A percentile compares a stretch with the other conserved stretches of the same genome.
Conservation (phyloP, 352 stramenopile species). For the Phytophthora europaea region DNA sequence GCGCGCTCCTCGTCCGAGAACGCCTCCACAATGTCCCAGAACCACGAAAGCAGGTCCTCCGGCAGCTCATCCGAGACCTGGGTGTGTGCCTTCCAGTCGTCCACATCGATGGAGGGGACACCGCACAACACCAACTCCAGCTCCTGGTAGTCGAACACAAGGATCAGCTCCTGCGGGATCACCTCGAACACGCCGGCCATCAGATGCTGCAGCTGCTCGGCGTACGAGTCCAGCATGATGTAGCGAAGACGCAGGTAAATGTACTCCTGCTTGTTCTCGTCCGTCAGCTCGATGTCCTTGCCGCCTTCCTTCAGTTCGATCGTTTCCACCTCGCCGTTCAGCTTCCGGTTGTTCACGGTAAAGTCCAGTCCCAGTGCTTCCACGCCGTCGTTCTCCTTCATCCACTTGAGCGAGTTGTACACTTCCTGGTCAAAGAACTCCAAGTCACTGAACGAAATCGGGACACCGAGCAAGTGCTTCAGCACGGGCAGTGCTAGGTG, state of each 20-base stretch:
- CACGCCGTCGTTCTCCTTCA: constrained; percentile 87
- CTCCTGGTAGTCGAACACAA: constrained; percentile 89
- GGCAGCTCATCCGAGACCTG: constrained; percentile 91
- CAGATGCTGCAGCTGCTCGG: constrained; percentile 93
- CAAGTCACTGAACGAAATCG: constrained; percentile 91
- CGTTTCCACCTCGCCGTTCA: constrained; percentile 79
- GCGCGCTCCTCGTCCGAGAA: constrained; percentile 82
- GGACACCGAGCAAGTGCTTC: constrained; percentile 85
- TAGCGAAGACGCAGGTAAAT: constrained; percentile 96
- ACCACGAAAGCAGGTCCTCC: constrained; percentile 80
- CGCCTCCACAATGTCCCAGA: constrained; percentile 80
- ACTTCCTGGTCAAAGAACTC: constrained; percentile 92
- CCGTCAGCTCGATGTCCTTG: constrained; percentile 90
- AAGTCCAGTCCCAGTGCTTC: constrained; percentile 84
- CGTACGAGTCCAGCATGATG: constrained; percentile 95
- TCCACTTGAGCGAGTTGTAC: constrained; percentile 86
- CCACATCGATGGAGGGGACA: constrained; percentile 83
- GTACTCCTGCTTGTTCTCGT: constrained; percentile 98
- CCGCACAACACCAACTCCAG: constrained; percentile 86
- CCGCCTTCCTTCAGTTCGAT: constrained; percentile 89
- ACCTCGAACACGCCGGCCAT: constrained; percentile 98
- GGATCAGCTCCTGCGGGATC: constrained; percentile 91
- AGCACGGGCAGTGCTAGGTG: constrained; percentile 88
- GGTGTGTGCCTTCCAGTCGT: constrained; percentile 87
- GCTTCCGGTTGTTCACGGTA: constrained; percentile 82